phyloP scores from a whole-genome alignment of 805 yeast genomes.

The Debaryomyces maramus region DNA sequence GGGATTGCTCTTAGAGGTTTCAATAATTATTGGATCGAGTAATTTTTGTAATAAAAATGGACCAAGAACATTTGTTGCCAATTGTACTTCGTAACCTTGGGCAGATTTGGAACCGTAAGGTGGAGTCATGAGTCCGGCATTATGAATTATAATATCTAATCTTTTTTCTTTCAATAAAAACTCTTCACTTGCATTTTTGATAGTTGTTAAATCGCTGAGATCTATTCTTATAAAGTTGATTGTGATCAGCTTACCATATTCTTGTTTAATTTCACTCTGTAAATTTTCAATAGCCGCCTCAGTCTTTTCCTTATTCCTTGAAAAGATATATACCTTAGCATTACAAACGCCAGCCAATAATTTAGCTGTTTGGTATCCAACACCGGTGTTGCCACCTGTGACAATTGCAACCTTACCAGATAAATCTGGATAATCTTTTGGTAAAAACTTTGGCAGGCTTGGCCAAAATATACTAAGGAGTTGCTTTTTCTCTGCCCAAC shows the following conservation, averaged over 20 bases:
- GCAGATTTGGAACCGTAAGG: conserved; percentile 27
- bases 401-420: conserved; percentile 38
- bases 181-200: conserved; percentile 36
- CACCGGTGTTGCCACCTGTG: conserved; percentile 42
- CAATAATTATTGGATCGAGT: conserved; percentile 36
- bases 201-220: conserved; percentile 42
- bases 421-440: conserved; percentile 34
- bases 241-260: conserved; percentile 12
- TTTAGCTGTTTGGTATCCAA: conserved; percentile 28
- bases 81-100: conserved; percentile 48
- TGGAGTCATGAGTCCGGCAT: conserved; percentile 30
- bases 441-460: conserved; percentile 24
- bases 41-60: conserved; percentile 44
- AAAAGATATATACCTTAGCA: conserved; percentile 34
- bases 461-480: not conserved
- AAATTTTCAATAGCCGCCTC: conserved; percentile 25
- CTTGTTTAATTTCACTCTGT: conserved; percentile 19
- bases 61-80: conserved; percentile 49
- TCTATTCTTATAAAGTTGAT: conserved; percentile 27
- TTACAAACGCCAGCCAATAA: conserved; percentile 16
- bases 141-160: conserved; percentile 22
- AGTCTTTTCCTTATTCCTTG: conserved; percentile 35
- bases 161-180: conserved; percentile 15
- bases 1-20: conserved; percentile 26
- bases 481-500: conserved; percentile 1